Evolutionary conservation across 2,329 filamentous ascomycete genomes (phyloP), one percentile per base, ranked within the genome.

Genomic region (Nothophaeocryptopus gaeumannii): DNA sequence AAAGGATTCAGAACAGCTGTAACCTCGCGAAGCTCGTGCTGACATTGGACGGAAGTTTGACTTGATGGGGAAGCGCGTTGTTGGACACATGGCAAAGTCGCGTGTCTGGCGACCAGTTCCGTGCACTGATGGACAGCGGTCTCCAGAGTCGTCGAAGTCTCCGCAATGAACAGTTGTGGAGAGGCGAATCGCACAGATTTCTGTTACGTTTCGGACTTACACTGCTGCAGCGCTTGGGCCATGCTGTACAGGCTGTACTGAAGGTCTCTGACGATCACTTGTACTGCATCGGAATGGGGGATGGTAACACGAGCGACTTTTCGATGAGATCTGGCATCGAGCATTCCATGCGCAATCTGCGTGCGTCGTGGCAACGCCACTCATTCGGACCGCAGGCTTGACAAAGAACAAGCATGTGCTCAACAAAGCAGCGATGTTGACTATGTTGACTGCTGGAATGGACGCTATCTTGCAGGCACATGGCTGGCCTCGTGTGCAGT

Each of bases 221-320:
- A 7, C 3, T 26, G 20, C 20, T 26, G 20, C 20, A 14, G 3
- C 20, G 38, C 38, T 40, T 10, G 37, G 35, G 30, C 8, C 16
- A 11, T 35, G 20, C 45, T 45, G 41, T 41, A 50, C 47, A 43
- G 36, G 20, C 45, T 45, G 41, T 41, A 50, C 47, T 37, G 36
- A 40, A 45, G 13, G 10, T 38, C 38, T 26, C 15, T n/a, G 7
- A 42, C 39, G 32, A 30, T 34, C 13, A 35, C 31, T 41, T 13
- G 7, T 26, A 26, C 20, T 26, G 20, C 7, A 26, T 26, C 20
- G 20, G 7, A 26, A 26, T 26, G 20, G 20, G 20, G 7, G 20
- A 7, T 26, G 20, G 20, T 26, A 26, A 3, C 7, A 26, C 20
- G 20, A 7, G 20, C 20, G 20, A 26, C 20, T 7, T 26, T 26